A percentile compares a stretch with the other conserved stretches of the same genome.
Conservation (phyloP, 345 rosid genomes). For the Pseudoturritis turrita region DNA sequence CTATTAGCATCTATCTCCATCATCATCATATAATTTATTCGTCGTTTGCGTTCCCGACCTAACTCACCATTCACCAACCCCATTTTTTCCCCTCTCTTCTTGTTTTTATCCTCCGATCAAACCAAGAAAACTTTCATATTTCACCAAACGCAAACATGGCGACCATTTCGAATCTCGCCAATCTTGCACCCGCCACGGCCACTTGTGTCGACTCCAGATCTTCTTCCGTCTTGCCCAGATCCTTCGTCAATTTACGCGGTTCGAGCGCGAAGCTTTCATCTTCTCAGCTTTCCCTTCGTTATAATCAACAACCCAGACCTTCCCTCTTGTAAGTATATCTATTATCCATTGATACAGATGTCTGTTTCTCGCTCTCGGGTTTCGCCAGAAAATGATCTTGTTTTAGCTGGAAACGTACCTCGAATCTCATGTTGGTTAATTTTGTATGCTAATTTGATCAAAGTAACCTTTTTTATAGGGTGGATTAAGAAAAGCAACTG, state of each 20-base stretch:
- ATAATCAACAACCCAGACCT: conserved; percentile 23
- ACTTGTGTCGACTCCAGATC: conserved; percentile 30
- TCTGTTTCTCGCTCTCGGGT: neutral
- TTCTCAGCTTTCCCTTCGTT: conserved; percentile 42
- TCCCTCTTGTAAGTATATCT: conserved; percentile 56
- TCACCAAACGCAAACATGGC: conserved; percentile 41
- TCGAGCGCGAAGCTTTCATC: conserved; percentile 43
- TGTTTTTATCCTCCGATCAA: conserved; percentile 24
- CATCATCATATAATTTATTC: neutral
- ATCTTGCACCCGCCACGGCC: conserved; percentile 36
- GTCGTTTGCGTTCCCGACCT: conserved; percentile 19
- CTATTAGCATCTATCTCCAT: neutral
- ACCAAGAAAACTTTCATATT: conserved; percentile 16
- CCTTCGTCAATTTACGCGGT: conserved; percentile 37
- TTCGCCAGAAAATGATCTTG: neutral
- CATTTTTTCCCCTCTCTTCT: neutral
- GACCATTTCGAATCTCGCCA: conserved; percentile 71
- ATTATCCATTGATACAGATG: too few species aligned
- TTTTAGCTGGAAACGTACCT: neutral
- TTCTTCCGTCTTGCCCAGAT: conserved; percentile 33
- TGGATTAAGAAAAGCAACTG: neutral
- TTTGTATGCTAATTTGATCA: neutral
- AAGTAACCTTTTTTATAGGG: neutral
- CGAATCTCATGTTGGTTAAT: neutral
- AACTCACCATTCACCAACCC: conserved; percentile 30